Evolutionary conservation across 1,284 basidiomycete species (phyloP).

Genomic region (Ganoderma boninense): DNA sequence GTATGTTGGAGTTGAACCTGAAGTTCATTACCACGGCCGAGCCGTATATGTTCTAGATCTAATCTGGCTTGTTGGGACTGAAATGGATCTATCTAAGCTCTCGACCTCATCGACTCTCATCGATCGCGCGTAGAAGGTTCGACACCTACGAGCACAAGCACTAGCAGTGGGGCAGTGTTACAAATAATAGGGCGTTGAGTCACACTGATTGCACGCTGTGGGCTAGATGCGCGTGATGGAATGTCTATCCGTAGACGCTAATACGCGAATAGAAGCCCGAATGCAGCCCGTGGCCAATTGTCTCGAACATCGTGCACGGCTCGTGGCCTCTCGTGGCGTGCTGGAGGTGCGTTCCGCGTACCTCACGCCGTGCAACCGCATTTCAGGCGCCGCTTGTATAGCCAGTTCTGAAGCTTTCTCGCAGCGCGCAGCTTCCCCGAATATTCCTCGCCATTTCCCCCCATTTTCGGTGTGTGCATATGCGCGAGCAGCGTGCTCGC

Average conservation of each 20-base stretch:
- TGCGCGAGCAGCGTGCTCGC: neutral
- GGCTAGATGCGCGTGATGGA: neutral
- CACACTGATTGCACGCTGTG: neutral
- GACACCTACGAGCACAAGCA: neutral
- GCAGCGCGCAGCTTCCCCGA: neutral
- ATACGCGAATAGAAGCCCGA: conserved; percentile 21
- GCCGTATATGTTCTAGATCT: neutral
- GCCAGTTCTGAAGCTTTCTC: neutral
- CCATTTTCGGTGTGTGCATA: neutral
- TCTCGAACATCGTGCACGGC: neutral
- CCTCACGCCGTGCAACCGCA: conserved; percentile 2
- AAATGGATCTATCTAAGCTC: neutral
- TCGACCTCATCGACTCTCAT: neutral
- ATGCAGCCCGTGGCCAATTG: conserved; percentile 6
- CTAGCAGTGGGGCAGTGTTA: neutral
- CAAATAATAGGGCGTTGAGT: neutral
- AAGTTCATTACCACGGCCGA: neutral
- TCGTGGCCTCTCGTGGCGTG: neutral
- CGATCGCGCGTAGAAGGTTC: neutral
- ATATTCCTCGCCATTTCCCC: neutral
- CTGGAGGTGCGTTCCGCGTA: neutral
- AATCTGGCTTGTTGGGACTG: neutral
- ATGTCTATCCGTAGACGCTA: conserved; percentile 12
- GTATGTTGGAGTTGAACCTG: neutral
- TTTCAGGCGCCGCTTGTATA: conserved; percentile 13